Percentiles rank a stretch among this genome's conserved stretches.
These are phyloP conservation scores for Pelargonium australe DNA, from an alignment of 441 rosid genomes.

Conservation along the genomic window DNA sequence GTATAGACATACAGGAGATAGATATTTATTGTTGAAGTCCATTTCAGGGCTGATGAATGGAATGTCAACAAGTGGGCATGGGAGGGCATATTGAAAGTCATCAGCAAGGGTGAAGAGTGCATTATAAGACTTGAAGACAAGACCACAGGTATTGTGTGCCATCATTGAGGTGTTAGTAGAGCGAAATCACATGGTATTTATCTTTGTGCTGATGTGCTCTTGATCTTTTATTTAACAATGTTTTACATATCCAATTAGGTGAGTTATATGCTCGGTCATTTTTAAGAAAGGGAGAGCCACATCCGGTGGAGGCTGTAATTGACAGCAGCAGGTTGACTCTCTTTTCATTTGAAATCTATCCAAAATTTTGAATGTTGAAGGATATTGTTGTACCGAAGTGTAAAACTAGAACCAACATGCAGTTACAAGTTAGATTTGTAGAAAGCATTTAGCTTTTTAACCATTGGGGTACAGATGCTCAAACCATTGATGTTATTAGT, in stretches of 20 bases:
- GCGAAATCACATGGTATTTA: slow-evolving; percentile 8
- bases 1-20: slow-evolving; percentile 6
- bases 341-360: slow-evolving; percentile 16
- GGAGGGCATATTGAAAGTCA: slow-evolving; percentile 83
- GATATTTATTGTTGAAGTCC: slow-evolving; percentile 17
- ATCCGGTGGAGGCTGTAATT: slow-evolving; percentile 92
- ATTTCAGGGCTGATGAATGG: slow-evolving; percentile 97
- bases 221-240: slow-evolving; percentile 10
- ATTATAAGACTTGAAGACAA: slow-evolving; percentile 90
- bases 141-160: slow-evolving; percentile 39
- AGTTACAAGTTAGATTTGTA: too few species aligned
- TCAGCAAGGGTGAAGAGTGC: slow-evolving; percentile 93
- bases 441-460: too few species aligned
- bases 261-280: slow-evolving; percentile 89
- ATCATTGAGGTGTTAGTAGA: slow-evolving; percentile 16
- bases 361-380: slow-evolving; percentile 2
- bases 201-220: not conserved
- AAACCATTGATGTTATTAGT: too few species aligned
- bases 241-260: slow-evolving; percentile 32
- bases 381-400: not conserved
- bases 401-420: not conserved
- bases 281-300: slow-evolving; percentile 81
- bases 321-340: slow-evolving; percentile 87
- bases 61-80: slow-evolving; percentile 97
- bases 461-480: too few species aligned